Base-by-base conservation (phyloP, 441 rosid genomes). In the Corymbia citriodora region DNA sequence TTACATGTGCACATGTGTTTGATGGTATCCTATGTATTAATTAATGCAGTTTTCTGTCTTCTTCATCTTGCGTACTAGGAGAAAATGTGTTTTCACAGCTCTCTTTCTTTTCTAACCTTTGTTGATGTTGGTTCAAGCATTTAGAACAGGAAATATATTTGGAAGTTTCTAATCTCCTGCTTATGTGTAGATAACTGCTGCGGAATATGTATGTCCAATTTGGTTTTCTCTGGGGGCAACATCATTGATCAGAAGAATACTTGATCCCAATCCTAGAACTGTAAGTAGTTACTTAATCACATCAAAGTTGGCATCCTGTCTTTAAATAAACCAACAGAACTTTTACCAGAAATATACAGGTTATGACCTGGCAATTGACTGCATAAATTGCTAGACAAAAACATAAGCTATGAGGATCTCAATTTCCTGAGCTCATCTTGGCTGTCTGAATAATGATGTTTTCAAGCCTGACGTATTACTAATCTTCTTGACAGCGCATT, bases 191-290 rank as follows among this genome's bases (percentile, higher is more conserved):
- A 96, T 98, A 93, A 95, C 91, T 90, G 97, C 95, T 52, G 98
- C 97, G 55, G 95, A 97, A 33, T 98, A 95, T 93, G 74, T 95
- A 90, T 96, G 94, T 92, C 99, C 99, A 25, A 91, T 88, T 90
- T 97, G 99, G 99, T 96, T 98, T 93, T 97, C 99, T 90, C 90
- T 94, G 33, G 98, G 93, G 72, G 95, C 93, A 86, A 96, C 92
- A 92, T 93, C 96, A 53, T 92, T 98, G 91, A 94, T 98, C 89
- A 95, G 94, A 89, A 96, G 90, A 91, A 95, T 97, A 89, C 98
- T 98, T 90, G 96, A 95, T 92, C 97, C 97, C 89, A 96, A 97
- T 91, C 98, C 98, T 31, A 93, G 92, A 93, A 96, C 95, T 86
- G 99, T 98, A 93, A 96, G 99, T 94, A 91, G 88, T 88, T 89